Evolutionary conservation across 192 early-diverging fungal genomes (phyloP).

Genomic region (Backusella mclennaniae): DNA sequence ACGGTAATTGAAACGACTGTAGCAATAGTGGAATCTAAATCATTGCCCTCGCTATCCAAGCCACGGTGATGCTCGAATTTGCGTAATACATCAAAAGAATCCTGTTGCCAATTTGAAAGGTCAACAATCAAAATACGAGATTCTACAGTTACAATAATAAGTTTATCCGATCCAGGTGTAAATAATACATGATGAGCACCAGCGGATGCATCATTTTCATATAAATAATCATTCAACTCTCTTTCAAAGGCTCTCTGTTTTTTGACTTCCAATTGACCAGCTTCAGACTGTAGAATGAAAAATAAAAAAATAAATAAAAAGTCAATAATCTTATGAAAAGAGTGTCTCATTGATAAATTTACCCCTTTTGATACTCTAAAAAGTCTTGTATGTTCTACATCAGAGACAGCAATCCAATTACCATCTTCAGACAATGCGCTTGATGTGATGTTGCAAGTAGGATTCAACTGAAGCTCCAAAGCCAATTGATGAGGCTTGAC

Average conservation of each 20-base stretch:
- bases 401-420: slow-evolving; percentile 78
- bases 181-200: slow-evolving; percentile 76
- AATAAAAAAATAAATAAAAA: neutral
- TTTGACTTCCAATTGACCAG: slow-evolving; percentile 43
- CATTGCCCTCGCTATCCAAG: slow-evolving; percentile 28
- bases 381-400: slow-evolving; percentile 66
- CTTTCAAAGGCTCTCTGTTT: slow-evolving; percentile 46
- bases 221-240: slow-evolving; percentile 22
- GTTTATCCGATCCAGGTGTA: slow-evolving; percentile 68
- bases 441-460: slow-evolving; percentile 64
- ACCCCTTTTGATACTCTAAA: slow-evolving; percentile 58
- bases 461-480: slow-evolving; percentile 76
- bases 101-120: slow-evolving; percentile 60
- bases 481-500: slow-evolving; percentile 66
- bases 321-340: no score
- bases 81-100: slow-evolving; percentile 57
- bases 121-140: slow-evolving; percentile 76
- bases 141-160: slow-evolving; percentile 79
- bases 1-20: slow-evolving; percentile 72
- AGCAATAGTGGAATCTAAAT: slow-evolving; percentile 36
- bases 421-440: slow-evolving; percentile 82
- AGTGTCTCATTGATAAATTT: slow-evolving; percentile 11
- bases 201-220: slow-evolving; percentile 25
- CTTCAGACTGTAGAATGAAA: slow-evolving; percentile 18
- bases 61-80: slow-evolving; percentile 70